These are phyloP conservation scores for Lepidium campestre DNA, from an alignment of 441 rosid species.

Conservation along the genomic window DNA sequence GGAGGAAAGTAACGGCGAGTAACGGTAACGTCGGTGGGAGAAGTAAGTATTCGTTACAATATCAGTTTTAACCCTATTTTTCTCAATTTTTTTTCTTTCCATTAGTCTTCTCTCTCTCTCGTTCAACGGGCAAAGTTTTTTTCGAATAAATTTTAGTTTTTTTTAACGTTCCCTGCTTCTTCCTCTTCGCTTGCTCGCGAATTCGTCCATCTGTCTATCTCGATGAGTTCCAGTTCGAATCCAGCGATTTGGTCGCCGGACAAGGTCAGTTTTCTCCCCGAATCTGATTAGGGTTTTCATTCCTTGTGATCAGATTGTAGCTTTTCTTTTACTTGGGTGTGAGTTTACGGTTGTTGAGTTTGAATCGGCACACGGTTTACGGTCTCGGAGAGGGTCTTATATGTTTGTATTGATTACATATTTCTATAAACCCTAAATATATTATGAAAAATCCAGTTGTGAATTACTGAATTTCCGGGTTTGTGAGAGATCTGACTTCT, in stretches of 20 bases:
- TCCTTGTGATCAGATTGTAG: slow-evolving; percentile 16
- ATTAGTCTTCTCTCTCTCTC: slow-evolving; percentile 22
- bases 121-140: slow-evolving; percentile 83
- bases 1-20: neutral
- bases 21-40: slow-evolving; percentile 38
- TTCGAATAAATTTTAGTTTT: slow-evolving; percentile 34
- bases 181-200: slow-evolving; percentile 10
- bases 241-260: slow-evolving; percentile 45
- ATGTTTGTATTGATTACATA: neutral
- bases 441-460: neutral
- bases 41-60: slow-evolving; percentile 53
- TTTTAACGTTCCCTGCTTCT: slow-evolving; percentile 23
- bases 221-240: slow-evolving; percentile 48
- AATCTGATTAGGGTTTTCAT: slow-evolving; percentile 13
- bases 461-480: slow-evolving; percentile 27
- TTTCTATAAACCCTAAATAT: slow-evolving; percentile 44
- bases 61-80: slow-evolving; percentile 1
- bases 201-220: neutral
- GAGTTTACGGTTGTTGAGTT: neutral
- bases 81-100: neutral
- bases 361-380: neutral
- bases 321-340: slow-evolving; percentile 10
- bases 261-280: slow-evolving; percentile 35
- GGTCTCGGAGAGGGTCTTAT: neutral
- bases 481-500: slow-evolving; percentile 50